Conservation (phyloP, 306 rosid genomes). For the Cucurbita moschata region DNA sequence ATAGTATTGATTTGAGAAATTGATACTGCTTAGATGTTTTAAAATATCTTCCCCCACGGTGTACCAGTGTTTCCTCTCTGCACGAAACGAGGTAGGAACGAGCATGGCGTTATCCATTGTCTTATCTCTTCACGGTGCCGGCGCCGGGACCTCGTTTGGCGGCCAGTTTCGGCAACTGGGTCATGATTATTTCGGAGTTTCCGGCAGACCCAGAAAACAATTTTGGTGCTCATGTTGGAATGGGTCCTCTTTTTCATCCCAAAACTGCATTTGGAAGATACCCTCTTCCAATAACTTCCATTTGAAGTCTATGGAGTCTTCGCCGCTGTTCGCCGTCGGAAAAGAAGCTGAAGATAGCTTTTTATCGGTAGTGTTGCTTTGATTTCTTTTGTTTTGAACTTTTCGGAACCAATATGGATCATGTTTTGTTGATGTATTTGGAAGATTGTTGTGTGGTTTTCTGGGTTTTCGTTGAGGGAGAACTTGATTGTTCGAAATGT, state of each 20-base stretch:
- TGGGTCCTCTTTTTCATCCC: slow-evolving; percentile 10
- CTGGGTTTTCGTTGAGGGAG: neutral
- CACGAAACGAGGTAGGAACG: neutral
- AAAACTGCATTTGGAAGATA: slow-evolving; percentile 17
- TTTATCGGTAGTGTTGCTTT: slow-evolving; percentile 25
- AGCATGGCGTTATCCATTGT: slow-evolving; percentile 41
- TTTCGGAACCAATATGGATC: neutral
- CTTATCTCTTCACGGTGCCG: slow-evolving; percentile 20
- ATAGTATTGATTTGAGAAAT: neutral
- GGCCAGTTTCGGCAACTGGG: slow-evolving; percentile 22
- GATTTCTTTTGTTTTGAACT: neutral
- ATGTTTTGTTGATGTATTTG: slow-evolving; percentile 32
- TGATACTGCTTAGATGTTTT: neutral
- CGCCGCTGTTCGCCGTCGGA: slow-evolving; percentile 29
- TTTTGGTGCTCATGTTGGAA: slow-evolving; percentile 10
- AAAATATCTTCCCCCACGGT: neutral
- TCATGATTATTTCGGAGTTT: slow-evolving; percentile 8
- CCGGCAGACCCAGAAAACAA: slow-evolving; percentile 17
- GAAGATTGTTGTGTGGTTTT: neutral
- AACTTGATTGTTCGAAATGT: neutral
- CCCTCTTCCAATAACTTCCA: slow-evolving; percentile 9
- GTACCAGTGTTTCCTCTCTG: neutral
- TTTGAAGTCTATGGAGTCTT: slow-evolving; percentile 16
- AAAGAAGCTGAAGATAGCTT: slow-evolving; percentile 53
- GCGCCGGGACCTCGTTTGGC: slow-evolving; percentile 7